Evolutionary conservation across 108 stramenopile genomes (phyloP).

Genomic region (Skeletonema potamos): DNA sequence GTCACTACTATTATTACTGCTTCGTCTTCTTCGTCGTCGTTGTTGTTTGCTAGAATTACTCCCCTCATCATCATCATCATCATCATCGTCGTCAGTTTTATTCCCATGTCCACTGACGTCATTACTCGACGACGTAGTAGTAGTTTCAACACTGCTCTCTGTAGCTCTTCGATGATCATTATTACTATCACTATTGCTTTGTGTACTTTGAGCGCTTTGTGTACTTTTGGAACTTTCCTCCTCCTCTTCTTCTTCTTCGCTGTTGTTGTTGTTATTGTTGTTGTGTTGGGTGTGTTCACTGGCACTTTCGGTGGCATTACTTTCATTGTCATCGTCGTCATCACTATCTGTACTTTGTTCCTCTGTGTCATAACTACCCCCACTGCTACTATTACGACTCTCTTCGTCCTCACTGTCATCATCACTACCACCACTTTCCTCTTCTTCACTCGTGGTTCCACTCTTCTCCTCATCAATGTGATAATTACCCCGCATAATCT

Average conservation of each 20-base stretch:
- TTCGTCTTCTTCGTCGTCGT: not conserved
- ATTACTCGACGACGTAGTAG: too few relatives aligned
- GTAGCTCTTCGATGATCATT: not conserved
- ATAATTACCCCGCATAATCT: slow-evolving; percentile 32
- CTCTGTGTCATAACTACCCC: not conserved
- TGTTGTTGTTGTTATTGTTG: too few relatives aligned
- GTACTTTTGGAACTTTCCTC: not conserved
- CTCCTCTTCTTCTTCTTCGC: not conserved
- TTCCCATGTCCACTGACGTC: not conserved
- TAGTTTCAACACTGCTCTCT: not conserved
- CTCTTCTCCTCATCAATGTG: not conserved
- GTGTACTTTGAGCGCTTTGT: not conserved
- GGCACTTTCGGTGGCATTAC: not conserved
- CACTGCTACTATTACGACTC: not conserved
- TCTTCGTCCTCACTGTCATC: not conserved
- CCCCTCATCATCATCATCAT: not conserved
- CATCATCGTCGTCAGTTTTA: not conserved
- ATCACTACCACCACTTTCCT: not conserved
- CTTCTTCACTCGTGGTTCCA: not conserved
- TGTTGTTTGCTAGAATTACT: not conserved
- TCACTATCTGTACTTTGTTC: not conserved
- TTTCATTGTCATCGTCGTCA: not conserved
- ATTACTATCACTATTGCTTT: not conserved
- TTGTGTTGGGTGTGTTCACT: not conserved
- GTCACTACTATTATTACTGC: not conserved